Conservation (phyloP, 1,284 basidiomycete species). For the Rhodofomes roseus region DNA sequence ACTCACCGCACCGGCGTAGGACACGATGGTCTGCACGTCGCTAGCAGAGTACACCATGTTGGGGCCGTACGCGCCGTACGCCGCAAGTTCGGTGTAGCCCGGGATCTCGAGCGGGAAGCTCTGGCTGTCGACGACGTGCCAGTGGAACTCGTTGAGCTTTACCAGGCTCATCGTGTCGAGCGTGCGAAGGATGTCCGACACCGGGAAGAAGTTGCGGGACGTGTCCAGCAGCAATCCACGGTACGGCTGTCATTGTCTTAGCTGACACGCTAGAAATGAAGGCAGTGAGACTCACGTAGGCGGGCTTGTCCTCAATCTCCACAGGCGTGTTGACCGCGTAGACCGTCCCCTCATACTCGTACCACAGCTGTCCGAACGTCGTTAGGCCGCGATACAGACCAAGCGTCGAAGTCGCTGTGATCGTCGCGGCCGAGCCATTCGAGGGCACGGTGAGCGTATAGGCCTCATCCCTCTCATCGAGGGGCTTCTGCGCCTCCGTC, state of each 20-base stretch:
- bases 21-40: slow-evolving; percentile 63
- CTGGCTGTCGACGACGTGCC: slow-evolving; percentile 77
- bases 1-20: slow-evolving; percentile 70
- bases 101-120: slow-evolving; percentile 73
- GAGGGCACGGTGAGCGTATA: slow-evolving; percentile 64
- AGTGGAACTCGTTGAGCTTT: slow-evolving; percentile 82
- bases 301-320: slow-evolving; percentile 58
- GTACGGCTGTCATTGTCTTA: slow-evolving; percentile 46
- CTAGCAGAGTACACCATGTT: slow-evolving; percentile 52
- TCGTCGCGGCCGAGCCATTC: slow-evolving; percentile 54
- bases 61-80: slow-evolving; percentile 67
- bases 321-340: slow-evolving; percentile 63
- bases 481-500: slow-evolving; percentile 49
- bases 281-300: slow-evolving; percentile 43
- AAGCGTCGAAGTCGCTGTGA: slow-evolving; percentile 70
- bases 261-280: neutral
- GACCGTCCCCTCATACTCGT: slow-evolving; percentile 42
- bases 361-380: slow-evolving; percentile 82
- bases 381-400: slow-evolving; percentile 80
- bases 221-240: slow-evolving; percentile 86
- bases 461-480: slow-evolving; percentile 58
- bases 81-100: slow-evolving; percentile 58
- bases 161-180: slow-evolving; percentile 85
- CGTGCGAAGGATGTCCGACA: slow-evolving; percentile 65
- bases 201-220: slow-evolving; percentile 63